phyloP scores from a whole-genome alignment of 2,329 filamentous ascomycete genomes.

The Scedosporium dehoogii region DNA sequence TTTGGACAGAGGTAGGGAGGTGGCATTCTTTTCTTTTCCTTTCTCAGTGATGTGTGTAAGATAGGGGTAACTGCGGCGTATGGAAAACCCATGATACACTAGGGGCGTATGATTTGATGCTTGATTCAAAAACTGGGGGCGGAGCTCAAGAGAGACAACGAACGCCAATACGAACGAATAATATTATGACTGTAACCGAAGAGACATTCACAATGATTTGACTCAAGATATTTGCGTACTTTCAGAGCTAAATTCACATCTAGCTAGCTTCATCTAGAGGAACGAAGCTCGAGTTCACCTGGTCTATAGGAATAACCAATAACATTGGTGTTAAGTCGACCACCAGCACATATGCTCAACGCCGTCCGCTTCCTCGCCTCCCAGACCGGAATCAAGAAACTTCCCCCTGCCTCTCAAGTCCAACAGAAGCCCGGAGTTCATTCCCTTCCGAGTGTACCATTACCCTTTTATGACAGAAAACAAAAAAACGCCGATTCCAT shows the following conservation, averaged over 20 bases:
- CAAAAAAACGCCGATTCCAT: background rate
- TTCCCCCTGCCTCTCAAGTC: background rate
- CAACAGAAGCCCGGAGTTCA: background rate
- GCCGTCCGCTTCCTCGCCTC: background rate
- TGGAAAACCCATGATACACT: no score
- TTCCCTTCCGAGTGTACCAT: background rate
- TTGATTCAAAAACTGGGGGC: no score
- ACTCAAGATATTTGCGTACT: no score
- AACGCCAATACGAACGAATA: no score
- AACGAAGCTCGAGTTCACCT: background rate
- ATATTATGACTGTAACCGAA: no score
- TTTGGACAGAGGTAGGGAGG: constrained; percentile 38
- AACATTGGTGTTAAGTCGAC: no score
- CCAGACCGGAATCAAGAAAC: background rate
- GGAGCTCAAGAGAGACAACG: no score
- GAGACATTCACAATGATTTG: no score
- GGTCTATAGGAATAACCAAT: background rate
- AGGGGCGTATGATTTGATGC: background rate
- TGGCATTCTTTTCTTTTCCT: background rate
- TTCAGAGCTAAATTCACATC: background rate
- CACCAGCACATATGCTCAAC: background rate
- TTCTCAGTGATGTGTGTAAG: background rate
- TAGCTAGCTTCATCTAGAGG: background rate
- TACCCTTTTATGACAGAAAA: background rate
- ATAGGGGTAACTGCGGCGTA: background rate